Base-by-base conservation (phyloP, 352 stramenopile genomes). In the Ophiocytium majus region DNA sequence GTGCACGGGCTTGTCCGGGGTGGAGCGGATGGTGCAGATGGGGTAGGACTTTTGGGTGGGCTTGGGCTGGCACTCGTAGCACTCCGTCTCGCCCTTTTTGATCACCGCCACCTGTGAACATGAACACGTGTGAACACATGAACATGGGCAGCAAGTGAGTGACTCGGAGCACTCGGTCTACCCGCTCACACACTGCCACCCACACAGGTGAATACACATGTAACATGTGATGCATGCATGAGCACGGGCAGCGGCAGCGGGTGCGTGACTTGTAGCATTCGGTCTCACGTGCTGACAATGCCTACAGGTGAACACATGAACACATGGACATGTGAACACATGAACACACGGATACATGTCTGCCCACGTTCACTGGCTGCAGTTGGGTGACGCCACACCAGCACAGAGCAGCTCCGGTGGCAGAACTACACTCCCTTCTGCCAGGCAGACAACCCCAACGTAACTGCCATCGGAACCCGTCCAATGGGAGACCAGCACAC, bases 11-110 rank as follows among this genome's bases (percentile, higher is more conserved):
- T 99, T 98, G 89, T 97, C 95, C 0, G 98, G 98, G 19, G 98
- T 99, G 66, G 87, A 92, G 50, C 97, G 94, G 90, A 99, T 99
- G 63, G 98, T 99, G 90, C 98, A 99, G 89, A 99, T 99, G 31
- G 98, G 97, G 90, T 99, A 99, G 34, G 99, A 95, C 88, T 99
- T 99, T 75, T 92, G 98, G 82, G 84, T 97, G 92, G 89, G 94
- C 93, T 96, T 95, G 80, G 95, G 93, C 35, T 97, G 95, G 91
- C 98, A 99, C 91, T 99, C 97, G 89, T 99, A 99, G 92, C 98
- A 99, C 87, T 98, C 96, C 19, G 97, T 98, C 87, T 97, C 92
- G 35, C 92, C 92, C 85, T 98, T 98, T 84, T 97, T 95, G 92
- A 99, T 99, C 63, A 98, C 95, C 0, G 92, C 97, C 1, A 98